A percentile compares a stretch with the other conserved stretches of the same genome.
These are phyloP conservation scores for Lunularia cruciata DNA, from an alignment of 225 moss, liverwort and hornwort species.

Conservation along the genomic window DNA sequence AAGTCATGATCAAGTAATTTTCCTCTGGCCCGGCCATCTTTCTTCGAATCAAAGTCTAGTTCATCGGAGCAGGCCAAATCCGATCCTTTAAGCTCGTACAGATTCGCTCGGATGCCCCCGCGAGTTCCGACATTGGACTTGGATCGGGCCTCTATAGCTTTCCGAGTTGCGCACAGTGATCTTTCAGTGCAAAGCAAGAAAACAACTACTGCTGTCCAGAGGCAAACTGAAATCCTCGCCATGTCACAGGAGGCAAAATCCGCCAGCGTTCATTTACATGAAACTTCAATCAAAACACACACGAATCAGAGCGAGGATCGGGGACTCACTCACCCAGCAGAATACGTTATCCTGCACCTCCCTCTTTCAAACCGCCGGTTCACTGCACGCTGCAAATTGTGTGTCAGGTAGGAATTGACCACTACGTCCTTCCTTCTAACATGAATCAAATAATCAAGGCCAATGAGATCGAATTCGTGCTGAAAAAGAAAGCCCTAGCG, in stretches of 20 bases:
- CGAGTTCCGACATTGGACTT: background rate
- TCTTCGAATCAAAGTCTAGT: background rate
- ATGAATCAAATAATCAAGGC: too few relatives aligned
- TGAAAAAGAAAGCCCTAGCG: background rate
- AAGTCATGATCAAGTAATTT: background rate
- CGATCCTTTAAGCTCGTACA: slow-evolving; percentile 8
- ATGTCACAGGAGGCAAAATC: background rate
- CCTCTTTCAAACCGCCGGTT: background rate
- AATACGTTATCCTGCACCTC: background rate
- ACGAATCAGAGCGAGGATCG: background rate
- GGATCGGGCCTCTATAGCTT: background rate
- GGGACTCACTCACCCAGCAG: too few relatives aligned
- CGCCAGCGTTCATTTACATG: background rate
- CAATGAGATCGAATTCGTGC: too few relatives aligned
- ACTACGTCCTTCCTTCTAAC: background rate
- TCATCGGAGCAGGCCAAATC: background rate
- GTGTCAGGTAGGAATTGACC: too few relatives aligned
- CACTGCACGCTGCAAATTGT: background rate
- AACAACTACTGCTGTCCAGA: slow-evolving; percentile 12
- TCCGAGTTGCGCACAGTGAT: slow-evolving; percentile 5
- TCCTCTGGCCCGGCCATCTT: too few relatives aligned
- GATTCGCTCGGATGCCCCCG: slow-evolving; percentile 12
- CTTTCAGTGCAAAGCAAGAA: slow-evolving; percentile 1
- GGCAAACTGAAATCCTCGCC: slow-evolving; percentile 11
- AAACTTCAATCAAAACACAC: background rate